Base-by-base conservation (phyloP, 345 rosid genomes). In the Jatropha curcas region DNA sequence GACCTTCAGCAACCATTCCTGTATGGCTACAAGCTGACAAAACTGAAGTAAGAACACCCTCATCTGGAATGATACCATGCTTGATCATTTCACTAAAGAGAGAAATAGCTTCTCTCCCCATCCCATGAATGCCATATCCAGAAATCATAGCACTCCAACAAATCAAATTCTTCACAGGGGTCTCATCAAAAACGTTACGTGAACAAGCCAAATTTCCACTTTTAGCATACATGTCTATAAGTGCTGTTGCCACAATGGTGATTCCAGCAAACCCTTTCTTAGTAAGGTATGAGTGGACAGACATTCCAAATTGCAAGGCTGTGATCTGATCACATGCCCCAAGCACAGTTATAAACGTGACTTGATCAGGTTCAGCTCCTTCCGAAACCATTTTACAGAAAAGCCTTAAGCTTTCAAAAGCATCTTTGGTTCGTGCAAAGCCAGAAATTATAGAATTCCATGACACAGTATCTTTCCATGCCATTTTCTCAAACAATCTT, bases 11-110 rank as follows among this genome's bases (percentile, higher is more conserved):
- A 56, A 81, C 71, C 76, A 81, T 60, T 35, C 81, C 71, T 10
- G 79, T 59, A 55, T 74, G 79, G 74, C 84, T 77, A 63, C 79
- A 81, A 37, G 84, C 74, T 35, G 81, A 81, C 72, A 81, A 46
- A 60, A 77, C 74, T 5, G 79, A 77, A 65, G 76, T 74, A 35
- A 77, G 33, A 65, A 71, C 74, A 59, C 43, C 84, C 17, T 46
- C 76, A 46, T 77, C 79, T n/a, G 74, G 81, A 27, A 22, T 30
- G 20, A 81, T 50, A 19, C 60, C 60, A 28, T 48, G 56, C 57
- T 52, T 39, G 4, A 67, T 13, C 81, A 77, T 61, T 67, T 74
- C 74, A 74, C 63, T 45, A 63, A 77, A 66, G 56, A 69, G 55
- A 34, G 75, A 58, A 53, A 74, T 16, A 31, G 79, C 77, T 14